Conservation (phyloP, 2,329 filamentous ascomycete species). For the Elsinoe australis region DNA sequence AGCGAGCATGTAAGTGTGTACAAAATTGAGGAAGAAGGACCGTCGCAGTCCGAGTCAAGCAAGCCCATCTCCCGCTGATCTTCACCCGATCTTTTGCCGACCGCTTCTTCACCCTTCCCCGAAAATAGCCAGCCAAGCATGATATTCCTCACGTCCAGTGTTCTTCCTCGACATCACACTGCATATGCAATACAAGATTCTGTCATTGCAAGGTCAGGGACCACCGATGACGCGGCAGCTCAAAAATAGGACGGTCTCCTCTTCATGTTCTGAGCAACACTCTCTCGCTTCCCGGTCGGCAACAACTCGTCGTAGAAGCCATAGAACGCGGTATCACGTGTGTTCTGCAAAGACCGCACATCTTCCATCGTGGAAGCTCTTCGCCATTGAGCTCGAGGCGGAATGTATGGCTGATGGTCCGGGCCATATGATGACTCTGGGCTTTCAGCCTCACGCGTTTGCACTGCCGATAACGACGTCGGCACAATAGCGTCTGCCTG, state of each 20-base stretch:
- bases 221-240: conserved; percentile 9
- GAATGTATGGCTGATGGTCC: background rate
- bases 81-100: conserved; percentile 6
- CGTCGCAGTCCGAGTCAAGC: conserved; percentile 5
- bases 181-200: no score
- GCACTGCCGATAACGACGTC: background rate
- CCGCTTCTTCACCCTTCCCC: conserved; percentile 5
- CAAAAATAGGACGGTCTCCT: conserved; percentile 14
- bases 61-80: conserved; percentile 6
- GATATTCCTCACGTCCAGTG: background rate
- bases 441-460: background rate
- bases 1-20: no score
- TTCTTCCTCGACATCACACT: background rate
- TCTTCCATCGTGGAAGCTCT: conserved; percentile 2
- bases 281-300: background rate
- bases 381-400: conserved; percentile 7
- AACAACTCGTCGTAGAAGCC: conserved; percentile 17
- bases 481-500: background rate
- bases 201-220: background rate
- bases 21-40: no score
- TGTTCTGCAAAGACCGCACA: background rate
- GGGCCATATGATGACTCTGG: background rate
- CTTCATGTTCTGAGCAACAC: conserved; percentile 12
- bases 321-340: conserved; percentile 14
- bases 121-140: no score